Evolutionary conservation across 306 rosid genomes (phyloP), one percentile per base, ranked within the genome.

Genomic region (Acacia confusa): DNA sequence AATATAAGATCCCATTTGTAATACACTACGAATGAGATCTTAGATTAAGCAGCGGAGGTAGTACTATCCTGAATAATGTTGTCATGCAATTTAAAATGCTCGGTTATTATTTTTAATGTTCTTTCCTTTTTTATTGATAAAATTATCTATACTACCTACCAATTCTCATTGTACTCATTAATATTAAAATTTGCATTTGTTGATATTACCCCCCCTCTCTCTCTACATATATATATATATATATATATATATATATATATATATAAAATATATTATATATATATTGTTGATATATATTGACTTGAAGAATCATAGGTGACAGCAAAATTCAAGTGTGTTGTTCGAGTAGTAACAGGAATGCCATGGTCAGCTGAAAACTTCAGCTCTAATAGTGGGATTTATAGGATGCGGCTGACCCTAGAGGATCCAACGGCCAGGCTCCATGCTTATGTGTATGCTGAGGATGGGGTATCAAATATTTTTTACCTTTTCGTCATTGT

Each of bases 351-450:
- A 65, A 88, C 94, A 3, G 81, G 70, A 52, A 30, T 44, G 69
- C 97, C 97, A 41, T 88, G 76, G 67, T 28, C 50, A 67, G 86
- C 92, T 27, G 66, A 73, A 81, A 83, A 82, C 34, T 43, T 88
- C 3, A 3, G 61, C 72, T 77, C 84, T 57, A 78, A 86, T 65
- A 11, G 4, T 57, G 92, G 89, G 58, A 64, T 10, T 45, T 88
- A 85, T 72, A 77, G 81, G 74, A 68, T 93, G 71, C 87, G 84
- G 79, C 80, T 95, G 69, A 89, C 90, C 27, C 68, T 95, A 36
- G 98, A 93, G 85, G 98, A 95, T 72, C 83, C 97, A 53, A 92
- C 99, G 0, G 88, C 95, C 24, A 90, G 98, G 86, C 85, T 95
- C 78, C 91, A 92, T 81, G 97, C 91, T 28, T 64, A 47, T 14